A percentile compares a stretch with the other conserved stretches of the same genome.
These are phyloP conservation scores for Paramecium pentaurelia DNA, from an alignment of 73 alveolate species.

Conservation along the genomic window DNA sequence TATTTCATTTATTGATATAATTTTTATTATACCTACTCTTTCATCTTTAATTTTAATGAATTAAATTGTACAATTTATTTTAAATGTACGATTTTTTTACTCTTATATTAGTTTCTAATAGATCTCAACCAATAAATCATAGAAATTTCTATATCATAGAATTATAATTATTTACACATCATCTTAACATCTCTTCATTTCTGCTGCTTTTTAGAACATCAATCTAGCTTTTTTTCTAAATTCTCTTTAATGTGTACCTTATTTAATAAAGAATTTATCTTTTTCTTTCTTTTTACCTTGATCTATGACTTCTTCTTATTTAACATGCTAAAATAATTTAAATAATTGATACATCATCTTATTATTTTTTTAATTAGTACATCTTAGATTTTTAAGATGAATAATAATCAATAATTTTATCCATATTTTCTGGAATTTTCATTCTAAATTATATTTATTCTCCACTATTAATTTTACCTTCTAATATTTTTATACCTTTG, in stretches of 20 bases:
- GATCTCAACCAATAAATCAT: conserved; percentile 9
- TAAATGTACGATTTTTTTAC: neutral
- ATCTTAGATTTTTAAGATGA: neutral
- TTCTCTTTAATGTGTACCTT: conserved; percentile 20
- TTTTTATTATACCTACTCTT: conserved; percentile 21
- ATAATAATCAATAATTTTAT: neutral
- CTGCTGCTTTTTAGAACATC: conserved; percentile 33
- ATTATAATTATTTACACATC: neutral
- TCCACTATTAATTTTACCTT: neutral
- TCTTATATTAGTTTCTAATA: conserved; percentile 14
- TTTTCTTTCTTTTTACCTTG: neutral
- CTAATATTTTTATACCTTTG: neutral
- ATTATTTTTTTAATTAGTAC: neutral
- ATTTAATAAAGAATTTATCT: neutral
- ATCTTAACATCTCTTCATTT: conserved; percentile 4
- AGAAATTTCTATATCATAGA: neutral
- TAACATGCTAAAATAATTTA: neutral
- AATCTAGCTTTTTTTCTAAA: conserved; percentile 36
- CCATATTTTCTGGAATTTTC: neutral
- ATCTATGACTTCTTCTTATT: neutral
- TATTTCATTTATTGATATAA: neutral
- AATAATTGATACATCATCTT: neutral
- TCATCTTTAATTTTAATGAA: neutral
- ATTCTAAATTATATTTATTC: neutral
- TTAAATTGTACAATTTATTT: neutral